A percentile compares a stretch with the other conserved stretches of the same genome.
These are phyloP conservation scores for Ganoderma lingzhi DNA, from an alignment of 1,284 basidiomycete genomes.

Conservation along the genomic window DNA sequence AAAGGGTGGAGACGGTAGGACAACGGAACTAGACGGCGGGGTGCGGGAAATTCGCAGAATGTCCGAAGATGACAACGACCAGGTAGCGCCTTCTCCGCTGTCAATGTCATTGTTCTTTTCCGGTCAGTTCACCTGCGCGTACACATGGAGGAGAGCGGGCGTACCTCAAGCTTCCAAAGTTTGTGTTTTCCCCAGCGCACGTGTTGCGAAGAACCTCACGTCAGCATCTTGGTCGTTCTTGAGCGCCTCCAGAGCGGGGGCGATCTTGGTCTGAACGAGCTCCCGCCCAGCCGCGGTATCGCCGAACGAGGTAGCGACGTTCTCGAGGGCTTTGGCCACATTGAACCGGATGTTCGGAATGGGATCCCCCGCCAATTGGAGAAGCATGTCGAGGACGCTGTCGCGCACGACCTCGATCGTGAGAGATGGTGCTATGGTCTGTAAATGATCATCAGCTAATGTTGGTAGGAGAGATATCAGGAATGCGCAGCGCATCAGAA, in stretches of 20 bases:
- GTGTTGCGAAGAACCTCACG: constrained; percentile 87
- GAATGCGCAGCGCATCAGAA: constrained; percentile 17
- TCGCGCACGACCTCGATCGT: constrained; percentile 86
- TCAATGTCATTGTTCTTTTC: background rate
- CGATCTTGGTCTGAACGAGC: constrained; percentile 77
- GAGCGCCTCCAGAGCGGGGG: constrained; percentile 87
- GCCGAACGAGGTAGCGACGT: constrained; percentile 79
- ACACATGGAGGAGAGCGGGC: constrained; percentile 12
- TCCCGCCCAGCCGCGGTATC: constrained; percentile 76
- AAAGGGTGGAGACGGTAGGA: constrained; percentile 18
- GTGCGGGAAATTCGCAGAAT: constrained; percentile 15
- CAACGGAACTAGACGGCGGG: constrained; percentile 18
- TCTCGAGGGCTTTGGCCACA: constrained; percentile 94
- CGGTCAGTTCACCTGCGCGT: constrained; percentile 3
- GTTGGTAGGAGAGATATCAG: constrained; percentile 20
- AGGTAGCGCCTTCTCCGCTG: constrained; percentile 21
- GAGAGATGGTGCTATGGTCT: constrained; percentile 97
- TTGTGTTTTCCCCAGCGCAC: constrained; percentile 69
- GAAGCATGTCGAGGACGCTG: constrained; percentile 88
- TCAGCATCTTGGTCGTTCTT: constrained; percentile 95
- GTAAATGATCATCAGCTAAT: constrained; percentile 23
- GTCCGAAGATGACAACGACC: constrained; percentile 21
- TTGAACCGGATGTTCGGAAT: constrained; percentile 99
- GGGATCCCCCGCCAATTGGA: constrained; percentile 88
- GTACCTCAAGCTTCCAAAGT: constrained; percentile 35